Conservation (phyloP, 2,329 filamentous ascomycete genomes). For the Cladosporium sp. region DNA sequence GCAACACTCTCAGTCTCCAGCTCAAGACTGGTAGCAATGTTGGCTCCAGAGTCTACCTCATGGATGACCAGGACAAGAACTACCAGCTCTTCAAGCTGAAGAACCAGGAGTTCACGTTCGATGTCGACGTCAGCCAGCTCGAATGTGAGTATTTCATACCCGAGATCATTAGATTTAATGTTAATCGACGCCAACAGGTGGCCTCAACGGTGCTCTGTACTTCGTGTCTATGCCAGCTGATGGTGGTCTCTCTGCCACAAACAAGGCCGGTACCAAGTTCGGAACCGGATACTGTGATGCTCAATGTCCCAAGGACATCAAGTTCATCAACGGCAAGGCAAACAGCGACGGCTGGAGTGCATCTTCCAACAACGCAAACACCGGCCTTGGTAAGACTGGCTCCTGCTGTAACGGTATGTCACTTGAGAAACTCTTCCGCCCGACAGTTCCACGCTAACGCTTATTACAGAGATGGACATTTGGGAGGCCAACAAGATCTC, state of each 20-base stretch:
- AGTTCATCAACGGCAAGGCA: constrained; percentile 38
- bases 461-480: constrained; percentile 58
- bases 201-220: constrained; percentile 70
- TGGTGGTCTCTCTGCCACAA: constrained; percentile 56
- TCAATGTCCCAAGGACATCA: constrained; percentile 45
- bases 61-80: constrained; percentile 57
- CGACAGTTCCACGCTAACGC: too few relatives aligned
- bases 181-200: constrained; percentile 55
- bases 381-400: constrained; percentile 47
- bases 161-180: background rate
- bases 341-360: constrained; percentile 47
- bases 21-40: constrained; percentile 41
- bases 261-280: constrained; percentile 56
- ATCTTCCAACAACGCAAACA: constrained; percentile 29
- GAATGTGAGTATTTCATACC: background rate
- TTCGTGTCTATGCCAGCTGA: constrained; percentile 63
- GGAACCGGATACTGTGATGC: constrained; percentile 60
- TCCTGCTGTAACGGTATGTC: constrained; percentile 58
- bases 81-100: constrained; percentile 67
- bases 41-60: constrained; percentile 61
- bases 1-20: constrained; percentile 50
- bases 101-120: constrained; percentile 70
- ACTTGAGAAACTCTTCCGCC: too few relatives aligned
- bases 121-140: constrained; percentile 59
- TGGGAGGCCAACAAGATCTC: constrained; percentile 70